A percentile compares a stretch with the other conserved stretches of the same genome.
These are phyloP conservation scores for Cornus florida DNA, from an alignment of 148 eudicot genomes.

Conservation along the genomic window DNA sequence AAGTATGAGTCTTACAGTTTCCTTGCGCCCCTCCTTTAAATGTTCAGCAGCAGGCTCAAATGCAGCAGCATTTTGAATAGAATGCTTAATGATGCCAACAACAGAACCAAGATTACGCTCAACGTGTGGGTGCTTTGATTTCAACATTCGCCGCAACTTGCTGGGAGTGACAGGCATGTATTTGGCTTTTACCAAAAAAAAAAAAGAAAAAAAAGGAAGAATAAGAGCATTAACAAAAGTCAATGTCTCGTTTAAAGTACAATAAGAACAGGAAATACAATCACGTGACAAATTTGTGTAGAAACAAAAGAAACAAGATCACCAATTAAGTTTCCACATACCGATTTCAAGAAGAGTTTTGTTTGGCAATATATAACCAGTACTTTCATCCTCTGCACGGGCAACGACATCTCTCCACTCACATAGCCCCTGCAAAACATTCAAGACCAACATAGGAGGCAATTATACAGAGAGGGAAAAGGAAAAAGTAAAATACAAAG, in stretches of 20 bases:
- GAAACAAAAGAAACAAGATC: too few species aligned
- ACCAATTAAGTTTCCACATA: conserved; percentile 18
- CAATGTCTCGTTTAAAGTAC: background rate
- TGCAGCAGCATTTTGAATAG: conserved; percentile 68
- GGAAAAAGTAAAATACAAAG: background rate
- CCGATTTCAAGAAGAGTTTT: conserved; percentile 88
- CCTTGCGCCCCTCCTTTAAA: conserved; percentile 53
- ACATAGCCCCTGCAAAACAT: conserved; percentile 69
- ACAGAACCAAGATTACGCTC: conserved; percentile 84
- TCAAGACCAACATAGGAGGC: background rate
- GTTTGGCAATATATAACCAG: conserved; percentile 94
- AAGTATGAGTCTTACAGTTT: conserved; percentile 37
- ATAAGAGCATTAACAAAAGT: conserved; percentile 19
- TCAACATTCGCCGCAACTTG: conserved; percentile 60
- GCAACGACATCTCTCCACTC: conserved; percentile 95
- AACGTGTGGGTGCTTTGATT: conserved; percentile 77
- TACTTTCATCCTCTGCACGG: conserved; percentile 98
- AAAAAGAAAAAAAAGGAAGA: background rate
- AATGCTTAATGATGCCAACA: conserved; percentile 69
- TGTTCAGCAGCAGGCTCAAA: conserved; percentile 74
- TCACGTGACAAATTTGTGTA: background rate
- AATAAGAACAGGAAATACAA: background rate
- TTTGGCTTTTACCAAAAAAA: conserved; percentile 60
- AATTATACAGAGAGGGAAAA: background rate
- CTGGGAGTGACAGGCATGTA: conserved; percentile 85